Percentiles rank a stretch among this genome's conserved stretches.
phyloP scores from a whole-genome alignment of 306 rosid species.

The Acacia confusa region DNA sequence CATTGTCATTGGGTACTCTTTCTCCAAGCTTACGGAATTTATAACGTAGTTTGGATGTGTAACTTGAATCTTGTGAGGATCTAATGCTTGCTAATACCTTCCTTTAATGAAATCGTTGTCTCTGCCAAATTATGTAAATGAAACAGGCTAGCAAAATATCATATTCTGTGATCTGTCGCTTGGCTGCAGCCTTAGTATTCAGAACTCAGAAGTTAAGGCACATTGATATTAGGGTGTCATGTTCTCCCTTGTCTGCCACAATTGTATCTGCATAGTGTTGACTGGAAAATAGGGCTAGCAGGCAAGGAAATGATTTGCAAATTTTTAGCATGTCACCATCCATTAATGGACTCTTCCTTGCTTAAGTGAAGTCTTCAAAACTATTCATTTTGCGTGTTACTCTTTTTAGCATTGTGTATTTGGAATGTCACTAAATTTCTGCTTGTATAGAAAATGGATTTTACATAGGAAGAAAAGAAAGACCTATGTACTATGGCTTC shows the following conservation, averaged over 20 bases:
- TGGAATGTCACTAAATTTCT: neutral
- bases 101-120: neutral
- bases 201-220: neutral
- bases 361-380: neutral
- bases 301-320: neutral
- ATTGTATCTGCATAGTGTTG: neutral
- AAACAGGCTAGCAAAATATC: neutral
- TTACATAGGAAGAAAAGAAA: neutral
- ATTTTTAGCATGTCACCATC: neutral
- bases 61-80: conserved; percentile 13
- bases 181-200: neutral
- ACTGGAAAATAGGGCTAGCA: neutral
- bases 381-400: neutral
- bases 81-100: neutral
- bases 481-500: neutral
- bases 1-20: neutral
- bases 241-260: neutral
- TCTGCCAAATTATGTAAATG: neutral
- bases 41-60: conserved; percentile 7
- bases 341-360: neutral
- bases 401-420: neutral
- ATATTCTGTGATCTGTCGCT: neutral
- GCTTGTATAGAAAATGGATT: neutral
- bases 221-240: neutral
- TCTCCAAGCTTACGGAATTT: neutral